Base-by-base conservation (phyloP, 2,329 filamentous ascomycete genomes). In the Dissoconium aciculare region DNA sequence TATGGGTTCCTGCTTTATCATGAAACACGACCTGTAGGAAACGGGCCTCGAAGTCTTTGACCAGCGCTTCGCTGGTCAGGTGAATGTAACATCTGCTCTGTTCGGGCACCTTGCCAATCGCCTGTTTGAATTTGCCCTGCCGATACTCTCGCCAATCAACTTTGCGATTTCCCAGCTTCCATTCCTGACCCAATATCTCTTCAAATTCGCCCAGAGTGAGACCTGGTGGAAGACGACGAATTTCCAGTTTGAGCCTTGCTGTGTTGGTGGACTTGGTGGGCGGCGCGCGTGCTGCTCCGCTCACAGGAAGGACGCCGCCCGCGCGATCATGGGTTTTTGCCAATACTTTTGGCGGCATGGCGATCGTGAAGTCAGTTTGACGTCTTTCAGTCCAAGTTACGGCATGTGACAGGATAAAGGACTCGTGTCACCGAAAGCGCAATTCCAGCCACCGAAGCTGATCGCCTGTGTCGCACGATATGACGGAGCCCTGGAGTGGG, bases 1-100 rank as follows among this genome's bases (percentile, higher is more conserved):
- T 74, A 45, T 68, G 72, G 1, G 79, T 80, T 46, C 77, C 79
- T 43, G 79, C 80, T 17, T 79, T 78, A 58, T 98, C 89, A 40
- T 80, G 71, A 65, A 92, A 92, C 1, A 66, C 64, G 3, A 71
- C 63, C 34, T 63, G 60, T 34, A 78, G 74, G 27, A 95, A 75
- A 19, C 63, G 62, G 12, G 85, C 74, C 23, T 75, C 73, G 4
- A 98, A 66, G 3, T 64, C 54, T 10, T 69, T 53, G 29, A 92
- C 66, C 37, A 81, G 62, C 30, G 75, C 68, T 41, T 74, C 71
- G 43, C 72, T 78, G n/a, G 71, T 69, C 28, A 95, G 63, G 52
- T 87, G 83, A 8, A 95, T 55, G 49, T 93, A 92, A 33, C 76
- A 83, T 43, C 83, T 71, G 6, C 80, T 72, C 4, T 84, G 84